A percentile compares a stretch with the other conserved stretches of the same genome.
These are phyloP conservation scores for Centaurea solstitialis DNA, from an alignment of 129 eudicot species.

Conservation along the genomic window DNA sequence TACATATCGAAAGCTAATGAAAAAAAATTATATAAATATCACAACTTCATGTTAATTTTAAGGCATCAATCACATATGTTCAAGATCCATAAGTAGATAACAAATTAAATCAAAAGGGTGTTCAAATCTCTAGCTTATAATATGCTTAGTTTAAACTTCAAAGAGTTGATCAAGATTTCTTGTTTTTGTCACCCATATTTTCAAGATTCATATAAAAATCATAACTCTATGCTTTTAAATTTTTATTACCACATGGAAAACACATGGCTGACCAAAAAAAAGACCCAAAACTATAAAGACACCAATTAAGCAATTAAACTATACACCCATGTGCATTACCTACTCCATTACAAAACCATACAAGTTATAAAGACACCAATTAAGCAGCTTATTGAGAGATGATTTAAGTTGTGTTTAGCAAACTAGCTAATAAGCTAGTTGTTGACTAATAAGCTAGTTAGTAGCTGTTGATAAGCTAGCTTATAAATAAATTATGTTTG, in stretches of 20 bases:
- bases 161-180: not conserved
- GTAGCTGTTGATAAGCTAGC: too few species aligned
- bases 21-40: not conserved
- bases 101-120: not conserved
- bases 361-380: not conserved
- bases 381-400: not conserved
- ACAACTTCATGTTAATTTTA: not conserved
- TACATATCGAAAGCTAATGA: not conserved
- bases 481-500: too few species aligned
- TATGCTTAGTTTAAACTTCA: not conserved
- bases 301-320: not conserved
- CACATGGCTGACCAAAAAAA: not conserved
- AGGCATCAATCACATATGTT: not conserved
- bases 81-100: not conserved
- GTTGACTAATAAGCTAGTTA: too few species aligned
- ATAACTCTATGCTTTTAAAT: not conserved
- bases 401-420: too few species aligned
- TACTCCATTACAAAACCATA: not conserved
- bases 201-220: slow-evolving; percentile 1
- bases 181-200: not conserved
- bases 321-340: not conserved
- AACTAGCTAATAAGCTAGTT: too few species aligned
- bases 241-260: not conserved
- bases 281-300: not conserved
- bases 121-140: slow-evolving; percentile 4